phyloP scores from a whole-genome alignment of 371 early-diverging fungal species.

The Mucor irregularis region DNA sequence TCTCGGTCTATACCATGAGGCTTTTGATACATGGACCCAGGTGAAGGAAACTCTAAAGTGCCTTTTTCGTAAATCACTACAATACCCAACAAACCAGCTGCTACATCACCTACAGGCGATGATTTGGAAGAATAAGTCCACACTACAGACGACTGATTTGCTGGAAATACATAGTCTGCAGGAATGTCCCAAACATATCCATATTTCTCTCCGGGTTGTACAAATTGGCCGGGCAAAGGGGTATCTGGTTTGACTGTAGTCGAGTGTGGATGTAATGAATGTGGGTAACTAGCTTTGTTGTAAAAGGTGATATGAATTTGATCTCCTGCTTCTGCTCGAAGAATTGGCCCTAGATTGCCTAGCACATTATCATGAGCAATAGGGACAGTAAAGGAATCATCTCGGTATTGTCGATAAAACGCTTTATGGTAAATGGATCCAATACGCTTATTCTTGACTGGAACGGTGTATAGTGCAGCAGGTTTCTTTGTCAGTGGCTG shows the following conservation, averaged over 20 bases:
- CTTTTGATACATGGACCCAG: constrained; percentile 31
- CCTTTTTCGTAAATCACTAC: constrained; percentile 48
- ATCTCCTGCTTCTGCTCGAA: constrained; percentile 57
- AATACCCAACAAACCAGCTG: constrained; percentile 50
- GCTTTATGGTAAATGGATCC: constrained; percentile 47
- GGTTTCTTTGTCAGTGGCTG: constrained; percentile 31
- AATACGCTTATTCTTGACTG: constrained; percentile 28
- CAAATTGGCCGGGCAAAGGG: constrained; percentile 20
- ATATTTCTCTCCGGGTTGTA: constrained; percentile 36
- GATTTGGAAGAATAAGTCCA: constrained; percentile 51
- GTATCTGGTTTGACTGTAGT: background rate
- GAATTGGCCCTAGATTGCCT: constrained; percentile 51
- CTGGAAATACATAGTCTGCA: constrained; percentile 19
- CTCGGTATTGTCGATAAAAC: constrained; percentile 45
- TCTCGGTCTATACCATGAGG: constrained; percentile 42
- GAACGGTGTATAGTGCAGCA: constrained; percentile 28
- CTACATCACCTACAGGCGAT: constrained; percentile 34
- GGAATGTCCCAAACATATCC: constrained; percentile 54
- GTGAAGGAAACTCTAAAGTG: constrained; percentile 22
- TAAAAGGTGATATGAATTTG: constrained; percentile 40
- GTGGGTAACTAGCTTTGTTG: constrained; percentile 44
- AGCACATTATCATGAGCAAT: constrained; percentile 38
- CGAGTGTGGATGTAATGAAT: constrained; percentile 50
- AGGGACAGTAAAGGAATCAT: constrained; percentile 28
- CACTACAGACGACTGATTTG: constrained; percentile 36